phyloP scores from a whole-genome alignment of 148 eudicot species.

The Limonium bicolor region DNA sequence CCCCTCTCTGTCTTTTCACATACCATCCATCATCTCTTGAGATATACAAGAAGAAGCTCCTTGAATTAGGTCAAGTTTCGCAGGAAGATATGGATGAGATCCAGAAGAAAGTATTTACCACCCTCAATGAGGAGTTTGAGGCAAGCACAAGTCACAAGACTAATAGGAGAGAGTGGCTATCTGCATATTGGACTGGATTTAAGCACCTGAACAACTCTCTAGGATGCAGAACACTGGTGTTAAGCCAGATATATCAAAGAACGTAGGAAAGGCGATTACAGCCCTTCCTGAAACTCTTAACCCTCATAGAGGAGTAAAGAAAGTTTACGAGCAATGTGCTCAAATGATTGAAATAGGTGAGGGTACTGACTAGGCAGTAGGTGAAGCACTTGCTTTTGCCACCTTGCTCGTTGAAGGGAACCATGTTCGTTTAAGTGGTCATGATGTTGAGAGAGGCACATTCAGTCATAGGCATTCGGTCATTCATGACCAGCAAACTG shows the following conservation, averaged over 20 bases:
- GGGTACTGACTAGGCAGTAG: conserved; percentile 78
- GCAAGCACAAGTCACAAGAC: conserved; percentile 54
- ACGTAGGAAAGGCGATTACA: conserved; percentile 58
- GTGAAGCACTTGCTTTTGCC: conserved; percentile 78
- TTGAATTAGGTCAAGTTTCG: conserved; percentile 34
- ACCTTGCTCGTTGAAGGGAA: conserved; percentile 62
- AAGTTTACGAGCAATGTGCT: conserved; percentile 36
- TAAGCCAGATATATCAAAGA: conserved; percentile 62
- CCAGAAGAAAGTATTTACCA: conserved; percentile 26
- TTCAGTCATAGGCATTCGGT: conserved; percentile 75
- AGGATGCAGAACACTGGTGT: conserved; percentile 22
- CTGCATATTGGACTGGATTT: conserved; percentile 57
- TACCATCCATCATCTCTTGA: conserved; percentile 53
- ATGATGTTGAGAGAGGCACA: conserved; percentile 76
- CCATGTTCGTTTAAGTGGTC: conserved; percentile 73
- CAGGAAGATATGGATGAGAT: conserved; percentile 46
- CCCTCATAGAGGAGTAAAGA: conserved; percentile 65
- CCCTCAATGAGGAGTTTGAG: conserved; percentile 46
- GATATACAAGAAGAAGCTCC: conserved; percentile 38
- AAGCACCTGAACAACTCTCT: conserved; percentile 61
- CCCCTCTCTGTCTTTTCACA: too few relatives aligned
- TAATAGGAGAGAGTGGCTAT: conserved; percentile 53
- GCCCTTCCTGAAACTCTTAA: conserved; percentile 46
- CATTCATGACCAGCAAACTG: conserved; percentile 68
- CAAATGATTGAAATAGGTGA: conserved; percentile 70